phyloP scores from a whole-genome alignment of 257 asterid species.

The Ballota nigra region DNA sequence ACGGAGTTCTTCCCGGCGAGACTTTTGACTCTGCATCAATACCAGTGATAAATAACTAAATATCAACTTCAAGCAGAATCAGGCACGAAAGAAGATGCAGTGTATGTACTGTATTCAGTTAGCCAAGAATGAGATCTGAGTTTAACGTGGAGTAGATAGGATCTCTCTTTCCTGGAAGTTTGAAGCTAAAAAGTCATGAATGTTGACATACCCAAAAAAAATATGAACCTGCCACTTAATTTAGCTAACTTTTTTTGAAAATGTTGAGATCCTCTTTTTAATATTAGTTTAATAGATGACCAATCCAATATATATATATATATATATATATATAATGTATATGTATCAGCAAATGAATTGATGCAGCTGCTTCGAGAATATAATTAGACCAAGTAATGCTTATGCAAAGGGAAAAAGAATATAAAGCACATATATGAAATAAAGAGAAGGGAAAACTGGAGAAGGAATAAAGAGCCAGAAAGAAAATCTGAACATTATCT shows the following conservation, averaged over 20 bases:
- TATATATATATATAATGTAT: no score
- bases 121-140: slow-evolving; percentile 1
- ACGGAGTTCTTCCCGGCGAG: slow-evolving; percentile 98
- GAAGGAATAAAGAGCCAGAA: slow-evolving; percentile 13
- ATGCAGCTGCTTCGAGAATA: slow-evolving; percentile 8
- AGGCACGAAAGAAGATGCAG: not conserved
- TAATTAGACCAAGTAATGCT: slow-evolving; percentile 1
- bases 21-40: slow-evolving; percentile 78
- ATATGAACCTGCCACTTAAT: not conserved
- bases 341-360: slow-evolving; percentile 5
- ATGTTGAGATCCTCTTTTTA: not conserved
- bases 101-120: not conserved
- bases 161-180: slow-evolving; percentile 14
- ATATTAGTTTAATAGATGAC: slow-evolving; percentile 3
- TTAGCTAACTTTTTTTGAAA: not conserved
- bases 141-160: slow-evolving; percentile 2
- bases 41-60: slow-evolving; percentile 14
- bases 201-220: slow-evolving; percentile 2
- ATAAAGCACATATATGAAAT: slow-evolving; percentile 20
- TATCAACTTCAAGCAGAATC: slow-evolving; percentile 12
- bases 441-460: slow-evolving; percentile 2
- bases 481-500: not conserved
- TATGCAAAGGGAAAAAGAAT: slow-evolving; percentile 8
- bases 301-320: not conserved
- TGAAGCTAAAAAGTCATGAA: slow-evolving; percentile 1